Conservation (phyloP, 176 grass and related monocot species). For the Miscanthus lutarioriparius region DNA sequence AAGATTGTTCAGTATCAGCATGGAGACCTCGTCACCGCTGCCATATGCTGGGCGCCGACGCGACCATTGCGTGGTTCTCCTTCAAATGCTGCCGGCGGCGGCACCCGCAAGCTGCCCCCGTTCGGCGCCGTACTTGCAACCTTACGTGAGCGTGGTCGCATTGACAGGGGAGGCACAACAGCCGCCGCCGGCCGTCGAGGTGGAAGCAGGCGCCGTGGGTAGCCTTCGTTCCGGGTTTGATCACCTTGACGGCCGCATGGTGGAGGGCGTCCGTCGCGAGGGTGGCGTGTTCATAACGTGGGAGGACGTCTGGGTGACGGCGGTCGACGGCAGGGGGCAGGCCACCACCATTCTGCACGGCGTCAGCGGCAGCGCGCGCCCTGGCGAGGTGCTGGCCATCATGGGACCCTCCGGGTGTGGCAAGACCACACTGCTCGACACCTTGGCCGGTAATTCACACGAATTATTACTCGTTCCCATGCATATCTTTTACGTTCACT, state of each 20-base stretch:
- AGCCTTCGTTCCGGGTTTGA: background rate
- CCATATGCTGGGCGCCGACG: too few relatives aligned
- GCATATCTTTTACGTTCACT: too few relatives aligned
- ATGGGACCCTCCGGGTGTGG: conserved; percentile 56
- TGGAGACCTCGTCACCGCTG: too few relatives aligned
- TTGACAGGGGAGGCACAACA: background rate
- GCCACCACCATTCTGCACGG: conserved; percentile 33
- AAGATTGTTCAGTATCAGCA: too few relatives aligned
- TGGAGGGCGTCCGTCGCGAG: background rate
- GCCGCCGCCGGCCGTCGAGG: background rate
- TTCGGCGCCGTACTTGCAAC: background rate
- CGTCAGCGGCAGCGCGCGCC: conserved; percentile 41
- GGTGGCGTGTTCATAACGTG: conserved; percentile 44
- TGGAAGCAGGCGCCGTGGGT: too few relatives aligned
- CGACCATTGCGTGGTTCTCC: too few relatives aligned
- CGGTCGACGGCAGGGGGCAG: conserved; percentile 7
- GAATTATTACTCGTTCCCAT: background rate
- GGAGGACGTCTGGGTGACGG: conserved; percentile 46
- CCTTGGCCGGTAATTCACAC: conserved; percentile 33
- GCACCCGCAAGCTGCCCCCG: background rate
- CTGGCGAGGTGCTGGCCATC: conserved; percentile 49
- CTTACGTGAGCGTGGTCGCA: background rate
- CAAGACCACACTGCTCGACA: conserved; percentile 51
- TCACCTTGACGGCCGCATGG: background rate
- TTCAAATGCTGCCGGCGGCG: background rate